Conservation (phyloP, 2,329 filamentous ascomycete genomes). For the Pseudogymnoascus sp. region DNA sequence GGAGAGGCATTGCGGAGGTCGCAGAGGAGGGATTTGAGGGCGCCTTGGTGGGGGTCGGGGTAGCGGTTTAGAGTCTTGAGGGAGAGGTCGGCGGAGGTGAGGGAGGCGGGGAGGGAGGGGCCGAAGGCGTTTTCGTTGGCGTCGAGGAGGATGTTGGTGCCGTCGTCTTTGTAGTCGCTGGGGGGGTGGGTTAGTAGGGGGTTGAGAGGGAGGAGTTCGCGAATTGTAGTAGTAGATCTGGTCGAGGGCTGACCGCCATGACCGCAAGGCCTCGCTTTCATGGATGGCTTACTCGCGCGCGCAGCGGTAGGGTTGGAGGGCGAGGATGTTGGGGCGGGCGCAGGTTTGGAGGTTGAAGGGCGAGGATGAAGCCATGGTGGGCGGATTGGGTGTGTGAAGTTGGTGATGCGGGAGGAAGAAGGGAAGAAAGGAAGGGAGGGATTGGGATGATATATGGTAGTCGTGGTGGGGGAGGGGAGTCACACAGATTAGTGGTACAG, state of each 20-base stretch:
- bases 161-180: slow-evolving; percentile 98
- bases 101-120: slow-evolving; percentile 58
- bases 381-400: not conserved
- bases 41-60: slow-evolving; percentile 87
- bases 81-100: slow-evolving; percentile 33
- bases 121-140: slow-evolving; percentile 98
- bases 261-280: slow-evolving; percentile 80
- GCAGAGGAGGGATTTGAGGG: slow-evolving; percentile 83
- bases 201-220: slow-evolving; percentile 39
- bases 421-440: not conserved
- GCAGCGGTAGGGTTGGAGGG: slow-evolving; percentile 72
- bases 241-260: slow-evolving; percentile 82
- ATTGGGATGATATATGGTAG: not conserved
- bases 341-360: slow-evolving; percentile 69
- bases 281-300: slow-evolving; percentile 66
- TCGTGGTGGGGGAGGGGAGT: not conserved
- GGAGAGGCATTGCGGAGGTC: slow-evolving; percentile 76
- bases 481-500: not conserved
- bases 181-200: slow-evolving; percentile 13
- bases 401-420: not conserved
- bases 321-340: slow-evolving; percentile 68
- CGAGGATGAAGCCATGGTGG: slow-evolving; percentile 29
- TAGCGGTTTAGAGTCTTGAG: slow-evolving; percentile 69
- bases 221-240: slow-evolving; percentile 83
- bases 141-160: slow-evolving; percentile 90